phyloP scores from a whole-genome alignment of 371 early-diverging fungal genomes.

The Vairimorpha ceranae region DNA sequence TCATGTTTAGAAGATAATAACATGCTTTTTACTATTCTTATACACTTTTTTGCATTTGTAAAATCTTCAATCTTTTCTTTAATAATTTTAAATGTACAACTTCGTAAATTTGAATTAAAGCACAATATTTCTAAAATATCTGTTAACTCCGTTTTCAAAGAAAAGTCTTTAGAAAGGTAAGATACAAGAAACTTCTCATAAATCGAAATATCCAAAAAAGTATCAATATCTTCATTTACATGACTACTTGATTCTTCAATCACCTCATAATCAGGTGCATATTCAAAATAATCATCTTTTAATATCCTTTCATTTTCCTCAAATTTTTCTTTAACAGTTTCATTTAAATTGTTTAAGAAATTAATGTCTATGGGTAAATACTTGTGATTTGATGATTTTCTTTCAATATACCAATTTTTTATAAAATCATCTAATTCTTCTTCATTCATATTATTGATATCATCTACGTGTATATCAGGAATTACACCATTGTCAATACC shows the following conservation, averaged over 20 bases:
- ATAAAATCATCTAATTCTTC: neutral
- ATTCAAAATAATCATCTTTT: neutral
- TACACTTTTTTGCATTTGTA: neutral
- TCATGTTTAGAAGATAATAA: neutral
- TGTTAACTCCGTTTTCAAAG: neutral
- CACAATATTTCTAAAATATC: neutral
- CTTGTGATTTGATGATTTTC: neutral
- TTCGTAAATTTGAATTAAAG: neutral
- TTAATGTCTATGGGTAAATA: neutral
- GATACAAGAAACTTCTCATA: neutral
- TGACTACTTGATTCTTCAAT: too few species aligned
- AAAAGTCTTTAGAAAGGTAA: neutral
- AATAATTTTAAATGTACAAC: neutral
- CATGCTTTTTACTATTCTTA: neutral
- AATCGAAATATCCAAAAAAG: neutral
- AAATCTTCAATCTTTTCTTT: neutral
- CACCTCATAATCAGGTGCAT: neutral
- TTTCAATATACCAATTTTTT: neutral
- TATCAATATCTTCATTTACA: neutral
- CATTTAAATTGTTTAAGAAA: neutral
- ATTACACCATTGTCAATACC: neutral
- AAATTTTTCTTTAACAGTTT: neutral
- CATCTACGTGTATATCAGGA: neutral
- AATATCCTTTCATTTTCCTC: neutral
- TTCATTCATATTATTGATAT: neutral